These are phyloP conservation scores for Penicillium longicatenatum DNA, from an alignment of 495 filamentous ascomycete genomes.

Conservation along the genomic window DNA sequence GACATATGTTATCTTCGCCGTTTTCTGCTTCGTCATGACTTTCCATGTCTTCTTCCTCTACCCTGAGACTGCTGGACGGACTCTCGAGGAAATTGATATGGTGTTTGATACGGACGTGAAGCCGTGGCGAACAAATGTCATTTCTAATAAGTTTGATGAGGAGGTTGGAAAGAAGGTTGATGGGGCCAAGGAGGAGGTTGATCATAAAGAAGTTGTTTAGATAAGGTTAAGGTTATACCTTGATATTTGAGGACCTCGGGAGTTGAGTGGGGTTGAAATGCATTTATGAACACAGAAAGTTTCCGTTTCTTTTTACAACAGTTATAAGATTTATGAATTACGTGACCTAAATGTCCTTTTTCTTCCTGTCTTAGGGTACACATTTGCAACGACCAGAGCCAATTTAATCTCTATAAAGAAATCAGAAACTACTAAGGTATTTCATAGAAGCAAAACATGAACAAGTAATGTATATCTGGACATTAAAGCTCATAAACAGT, in stretches of 20 bases:
- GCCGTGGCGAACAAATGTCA: slow-evolving; percentile 30
- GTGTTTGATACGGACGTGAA: slow-evolving; percentile 37
- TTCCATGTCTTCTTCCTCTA: slow-evolving; percentile 68
- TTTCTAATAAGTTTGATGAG: slow-evolving; percentile 30
- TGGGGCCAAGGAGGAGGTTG: slow-evolving; percentile 3
- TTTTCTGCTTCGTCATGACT: slow-evolving; percentile 64
- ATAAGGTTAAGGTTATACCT: not conserved
- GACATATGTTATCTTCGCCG: slow-evolving; percentile 74
- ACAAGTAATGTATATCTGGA: too few relatives aligned
- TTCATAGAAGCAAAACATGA: too few relatives aligned
- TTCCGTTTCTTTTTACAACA: too few relatives aligned
- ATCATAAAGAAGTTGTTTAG: slow-evolving; percentile 20
- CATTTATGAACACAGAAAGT: not conserved
- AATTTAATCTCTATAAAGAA: too few relatives aligned
- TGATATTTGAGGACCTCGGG: too few relatives aligned
- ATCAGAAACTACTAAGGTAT: too few relatives aligned
- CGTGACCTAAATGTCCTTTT: too few relatives aligned
- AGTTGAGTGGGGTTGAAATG: not conserved
- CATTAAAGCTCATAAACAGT: too few relatives aligned
- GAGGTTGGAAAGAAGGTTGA: slow-evolving; percentile 23
- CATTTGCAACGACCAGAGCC: too few relatives aligned
- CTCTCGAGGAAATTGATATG: slow-evolving; percentile 67
- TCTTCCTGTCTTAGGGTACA: too few relatives aligned
- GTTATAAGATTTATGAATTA: too few relatives aligned
- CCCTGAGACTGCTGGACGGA: slow-evolving; percentile 70